Evolutionary conservation across 2,329 filamentous ascomycete genomes (phyloP).

Genomic region (Ophiosphaerella korrae): DNA sequence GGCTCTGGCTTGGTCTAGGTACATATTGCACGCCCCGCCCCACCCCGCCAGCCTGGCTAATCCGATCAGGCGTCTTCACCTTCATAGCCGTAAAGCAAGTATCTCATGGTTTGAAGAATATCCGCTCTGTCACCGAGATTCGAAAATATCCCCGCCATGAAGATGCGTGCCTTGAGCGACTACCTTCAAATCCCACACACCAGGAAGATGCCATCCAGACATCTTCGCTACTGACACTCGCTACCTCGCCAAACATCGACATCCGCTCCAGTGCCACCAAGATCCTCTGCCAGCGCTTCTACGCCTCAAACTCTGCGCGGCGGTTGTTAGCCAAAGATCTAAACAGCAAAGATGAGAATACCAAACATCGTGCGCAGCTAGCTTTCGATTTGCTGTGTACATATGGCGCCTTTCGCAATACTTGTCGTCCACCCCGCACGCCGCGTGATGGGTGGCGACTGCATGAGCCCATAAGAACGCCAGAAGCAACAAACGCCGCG

Average conservation of each 20-base stretch:
- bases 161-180: constrained; percentile 2
- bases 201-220: constrained; percentile 62
- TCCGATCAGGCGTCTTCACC: constrained; percentile 58
- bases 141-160: constrained; percentile 64
- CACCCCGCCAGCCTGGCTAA: constrained; percentile 49
- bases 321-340: constrained; percentile 32
- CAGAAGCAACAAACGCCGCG: constrained; percentile 52
- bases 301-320: constrained; percentile 22
- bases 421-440: constrained; percentile 5
- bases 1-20: constrained; percentile 55
- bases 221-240: constrained; percentile 48
- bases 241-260: constrained; percentile 49
- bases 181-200: constrained; percentile 65
- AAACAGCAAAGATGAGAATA: constrained; percentile 21
- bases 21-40: constrained; percentile 2
- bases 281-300: constrained; percentile 46
- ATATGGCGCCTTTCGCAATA: constrained; percentile 23
- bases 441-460: constrained; percentile 9
- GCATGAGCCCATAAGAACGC: constrained; percentile 29
- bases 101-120: constrained; percentile 62
- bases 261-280: constrained; percentile 49
- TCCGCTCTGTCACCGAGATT: constrained; percentile 70
- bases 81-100: constrained; percentile 64
- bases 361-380: constrained; percentile 27
- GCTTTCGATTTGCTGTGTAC: constrained; percentile 36